Base-by-base conservation (phyloP, 2,329 filamentous ascomycete species). In the Pseudogymnoascus sp. region DNA sequence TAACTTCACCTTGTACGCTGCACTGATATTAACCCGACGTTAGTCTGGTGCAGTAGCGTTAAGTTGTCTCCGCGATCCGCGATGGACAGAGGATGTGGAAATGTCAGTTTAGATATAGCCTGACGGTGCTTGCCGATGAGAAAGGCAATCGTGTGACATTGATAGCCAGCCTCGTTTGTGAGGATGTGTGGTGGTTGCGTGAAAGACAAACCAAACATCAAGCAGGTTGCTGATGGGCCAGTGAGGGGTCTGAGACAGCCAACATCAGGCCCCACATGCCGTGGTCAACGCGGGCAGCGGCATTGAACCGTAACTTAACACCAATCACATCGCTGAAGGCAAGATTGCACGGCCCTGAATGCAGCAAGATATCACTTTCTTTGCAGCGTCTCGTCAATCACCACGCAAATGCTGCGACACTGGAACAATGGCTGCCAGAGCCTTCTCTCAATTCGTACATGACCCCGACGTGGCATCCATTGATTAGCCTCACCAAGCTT, bases 401-500 rank as follows among this genome's bases (percentile, higher is more conserved):
- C 10, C 35, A 14, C 28, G 22, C 50, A 33, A 56, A 56, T 56
- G 28, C 28, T 35, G 31, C 14, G 5, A 35, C 28, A 16, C 28
- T 31, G 33, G 12, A 40, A 40, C 37, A 40, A 40, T 40, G 33
- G 37, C 37, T 16, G 28, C 11, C n/a, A 33, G n/a, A 33, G 28
- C 28, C 28, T 33, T 35, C 28, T 56, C 46, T 56, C n/a, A 11
- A 56, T 56, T 56, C n/a, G 50, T 56, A 35, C 19, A 19, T n/a
- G 28, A 14, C 11, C 28, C 50, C 24, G n/a, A 56, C 50, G 50
- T 56, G 50, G 50, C 50, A 56, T 56, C 11, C 16, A 7, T 4
- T 35, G 50, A 56, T 56, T 56, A 11, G 50, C 7, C n/a, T 46
- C 12, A 12, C 26, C 2, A 43, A 38, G 73, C 82, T 56, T 16